These are phyloP conservation scores for Aspergillus piperis DNA, from an alignment of 2,329 filamentous ascomycete species.

Conservation along the genomic window DNA sequence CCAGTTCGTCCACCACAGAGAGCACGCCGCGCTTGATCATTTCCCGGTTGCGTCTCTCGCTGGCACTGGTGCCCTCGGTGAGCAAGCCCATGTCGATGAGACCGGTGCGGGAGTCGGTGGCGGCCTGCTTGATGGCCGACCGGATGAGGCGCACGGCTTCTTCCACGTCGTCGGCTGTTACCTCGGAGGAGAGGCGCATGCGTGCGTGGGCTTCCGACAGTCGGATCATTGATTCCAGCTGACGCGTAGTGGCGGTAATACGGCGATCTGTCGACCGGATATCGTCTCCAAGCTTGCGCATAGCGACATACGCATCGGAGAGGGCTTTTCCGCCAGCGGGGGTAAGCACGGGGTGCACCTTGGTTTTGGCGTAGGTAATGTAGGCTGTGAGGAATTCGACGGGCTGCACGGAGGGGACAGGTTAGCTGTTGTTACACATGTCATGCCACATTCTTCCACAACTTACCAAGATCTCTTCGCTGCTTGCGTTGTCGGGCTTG, in stretches of 20 bases:
- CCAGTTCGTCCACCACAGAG: slow-evolving; percentile 76
- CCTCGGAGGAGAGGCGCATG: slow-evolving; percentile 80
- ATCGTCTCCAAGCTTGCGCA: slow-evolving; percentile 89
- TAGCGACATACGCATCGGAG: slow-evolving; percentile 83
- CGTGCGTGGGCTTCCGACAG: slow-evolving; percentile 95
- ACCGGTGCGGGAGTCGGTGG: slow-evolving; percentile 87
- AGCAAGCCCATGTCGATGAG: slow-evolving; percentile 96
- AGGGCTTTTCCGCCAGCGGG: slow-evolving; percentile 79
- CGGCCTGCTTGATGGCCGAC: slow-evolving; percentile 90
- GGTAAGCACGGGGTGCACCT: slow-evolving; percentile 80
- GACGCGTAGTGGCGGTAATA: slow-evolving; percentile 95
- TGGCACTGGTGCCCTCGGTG: slow-evolving; percentile 87
- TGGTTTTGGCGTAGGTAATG: slow-evolving; percentile 90
- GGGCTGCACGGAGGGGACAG: slow-evolving; percentile 55
- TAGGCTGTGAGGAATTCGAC: slow-evolving; percentile 95
- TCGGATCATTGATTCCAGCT: slow-evolving; percentile 98
- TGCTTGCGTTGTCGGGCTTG: slow-evolving; percentile 77
- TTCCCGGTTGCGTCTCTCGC: slow-evolving; percentile 78
- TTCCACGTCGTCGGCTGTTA: slow-evolving; percentile 78
- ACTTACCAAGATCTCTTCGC: slow-evolving; percentile 77
- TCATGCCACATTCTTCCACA: background rate
- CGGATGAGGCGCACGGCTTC: slow-evolving; percentile 94
- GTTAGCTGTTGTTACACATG: slow-evolving; percentile 11
- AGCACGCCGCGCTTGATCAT: slow-evolving; percentile 82
- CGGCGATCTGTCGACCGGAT: slow-evolving; percentile 87